Evolutionary conservation across 257 asterid species (phyloP), one percentile per base, ranked within the genome.

Genomic region (Solanum medicagineum): DNA sequence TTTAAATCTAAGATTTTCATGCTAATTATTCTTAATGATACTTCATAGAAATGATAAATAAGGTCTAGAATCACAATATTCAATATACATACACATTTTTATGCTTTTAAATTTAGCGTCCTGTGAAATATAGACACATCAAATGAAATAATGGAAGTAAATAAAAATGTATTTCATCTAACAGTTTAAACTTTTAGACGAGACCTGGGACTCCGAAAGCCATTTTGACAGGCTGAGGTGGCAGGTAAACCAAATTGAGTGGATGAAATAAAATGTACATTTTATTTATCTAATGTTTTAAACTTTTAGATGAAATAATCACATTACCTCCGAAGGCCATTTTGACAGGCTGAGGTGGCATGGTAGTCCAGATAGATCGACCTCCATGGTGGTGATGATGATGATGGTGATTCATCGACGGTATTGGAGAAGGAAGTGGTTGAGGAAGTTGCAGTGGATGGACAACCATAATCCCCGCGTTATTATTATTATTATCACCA

Each of bases 361-460:
- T 24, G 13, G 88, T 81, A 92, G 47, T 53, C 83, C 83, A 79
- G 53, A 79, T 54, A 15, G 83, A 26, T 13, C 65, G 42, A 8
- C 83, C 97, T 89, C 79, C 56, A 6, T 70, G 85, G 8, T 84
- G 81, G 56, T 87, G 91, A 86, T 85, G 93, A 7, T 32, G 75
- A n/a, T 66, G 75, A 0, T 63, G 71, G 0, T 63, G 96, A 84
- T 87, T 86, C 86, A 87, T 42, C 0, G 92, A 84, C 0, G 94
- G 91, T 2, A 91, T 73, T 1, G 94, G 91, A 7, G 93, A 87
- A 0, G 93, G 93, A 12, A 88, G 86, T 0, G 94, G 89, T 9
- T 92, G 91, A 0, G 98, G 92, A 80, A 91, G 93, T 17, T 90
- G 95, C 49, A 92, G 91, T 0, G 93, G 95, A 91, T 92, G 98